A percentile compares a stretch with the other conserved stretches of the same genome.
phyloP scores from a whole-genome alignment of 768 basidiomycete genomes.

The Russula compacta region DNA sequence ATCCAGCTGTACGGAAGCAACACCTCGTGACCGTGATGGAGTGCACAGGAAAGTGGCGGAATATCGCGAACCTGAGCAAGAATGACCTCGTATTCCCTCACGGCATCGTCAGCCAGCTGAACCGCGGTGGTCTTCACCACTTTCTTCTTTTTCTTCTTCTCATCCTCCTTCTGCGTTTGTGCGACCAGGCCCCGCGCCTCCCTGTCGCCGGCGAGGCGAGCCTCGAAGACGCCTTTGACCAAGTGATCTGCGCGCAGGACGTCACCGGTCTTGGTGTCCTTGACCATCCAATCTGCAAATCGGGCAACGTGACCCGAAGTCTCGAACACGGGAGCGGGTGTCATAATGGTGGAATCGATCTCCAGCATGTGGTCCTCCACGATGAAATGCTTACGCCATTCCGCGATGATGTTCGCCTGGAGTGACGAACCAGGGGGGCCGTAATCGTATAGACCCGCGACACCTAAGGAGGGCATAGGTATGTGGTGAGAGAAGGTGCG shows the following conservation, averaged over 20 bases:
- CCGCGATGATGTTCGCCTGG: constrained; percentile 92
- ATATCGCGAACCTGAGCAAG: constrained; percentile 70
- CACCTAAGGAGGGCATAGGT: constrained; percentile 42
- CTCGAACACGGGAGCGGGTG: constrained; percentile 88
- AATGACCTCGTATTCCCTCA: constrained; percentile 68
- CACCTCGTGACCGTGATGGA: constrained; percentile 13
- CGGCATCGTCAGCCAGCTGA: constrained; percentile 62
- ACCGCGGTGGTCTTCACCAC: constrained; percentile 65
- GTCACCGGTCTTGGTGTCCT: constrained; percentile 90
- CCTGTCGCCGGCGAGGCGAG: constrained; percentile 79
- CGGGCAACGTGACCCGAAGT: constrained; percentile 96
- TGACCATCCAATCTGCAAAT: constrained; percentile 99
- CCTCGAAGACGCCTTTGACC: constrained; percentile 86
- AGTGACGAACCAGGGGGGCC: constrained; percentile 93
- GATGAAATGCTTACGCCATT: constrained; percentile 98
- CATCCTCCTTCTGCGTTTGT: constrained; percentile 45
- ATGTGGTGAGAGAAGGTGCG: not conserved
- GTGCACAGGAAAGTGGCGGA: not conserved
- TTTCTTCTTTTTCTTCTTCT: constrained; percentile 69
- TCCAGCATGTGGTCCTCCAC: constrained; percentile 98
- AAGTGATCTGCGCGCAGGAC: constrained; percentile 96
- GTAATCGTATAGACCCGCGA: constrained; percentile 96
- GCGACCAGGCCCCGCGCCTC: constrained; percentile 74
- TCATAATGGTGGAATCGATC: constrained; percentile 97
- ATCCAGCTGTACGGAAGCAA: constrained; percentile 54